A percentile compares a stretch with the other conserved stretches of the same genome.
Conservation (phyloP, 2,329 filamentous ascomycete genomes). For the Penicillium sp. region DNA sequence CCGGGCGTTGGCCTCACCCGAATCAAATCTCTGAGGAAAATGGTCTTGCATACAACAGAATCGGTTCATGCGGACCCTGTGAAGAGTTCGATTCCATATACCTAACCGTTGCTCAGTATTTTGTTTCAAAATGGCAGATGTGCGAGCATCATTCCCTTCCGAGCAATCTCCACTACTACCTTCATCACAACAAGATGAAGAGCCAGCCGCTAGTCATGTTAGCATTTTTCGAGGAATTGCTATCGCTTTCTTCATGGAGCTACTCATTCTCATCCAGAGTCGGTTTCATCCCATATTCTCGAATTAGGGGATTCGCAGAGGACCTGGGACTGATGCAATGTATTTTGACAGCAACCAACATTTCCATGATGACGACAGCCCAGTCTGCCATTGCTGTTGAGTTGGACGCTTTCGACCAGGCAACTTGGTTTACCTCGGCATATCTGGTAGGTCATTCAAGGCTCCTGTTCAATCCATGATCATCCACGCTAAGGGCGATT, state of each 20-base stretch:
- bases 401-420: slow-evolving; percentile 64
- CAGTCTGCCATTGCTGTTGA: slow-evolving; percentile 72
- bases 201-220: background rate
- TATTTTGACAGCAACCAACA: slow-evolving; percentile 53
- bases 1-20: too few species aligned
- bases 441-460: slow-evolving; percentile 50
- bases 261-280: slow-evolving; percentile 25
- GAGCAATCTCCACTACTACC: slow-evolving; percentile 15
- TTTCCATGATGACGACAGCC: slow-evolving; percentile 74
- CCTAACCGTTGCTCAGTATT: background rate
- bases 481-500: background rate
- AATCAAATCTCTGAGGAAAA: too few species aligned
- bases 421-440: slow-evolving; percentile 74
- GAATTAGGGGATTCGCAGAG: too few species aligned
- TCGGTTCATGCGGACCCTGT: too few species aligned
- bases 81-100: background rate
- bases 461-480: too few species aligned
- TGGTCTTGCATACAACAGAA: background rate
- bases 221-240: slow-evolving; percentile 11
- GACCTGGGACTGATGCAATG: background rate
- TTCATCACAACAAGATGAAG: slow-evolving; percentile 1
- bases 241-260: slow-evolving; percentile 20
- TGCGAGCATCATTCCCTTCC: slow-evolving; percentile 5
- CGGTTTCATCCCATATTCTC: background rate
- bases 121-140: slow-evolving; percentile 6